These are phyloP conservation scores for Globisporangium echinulatum DNA, from an alignment of 352 stramenopile genomes.

Conservation along the genomic window DNA sequence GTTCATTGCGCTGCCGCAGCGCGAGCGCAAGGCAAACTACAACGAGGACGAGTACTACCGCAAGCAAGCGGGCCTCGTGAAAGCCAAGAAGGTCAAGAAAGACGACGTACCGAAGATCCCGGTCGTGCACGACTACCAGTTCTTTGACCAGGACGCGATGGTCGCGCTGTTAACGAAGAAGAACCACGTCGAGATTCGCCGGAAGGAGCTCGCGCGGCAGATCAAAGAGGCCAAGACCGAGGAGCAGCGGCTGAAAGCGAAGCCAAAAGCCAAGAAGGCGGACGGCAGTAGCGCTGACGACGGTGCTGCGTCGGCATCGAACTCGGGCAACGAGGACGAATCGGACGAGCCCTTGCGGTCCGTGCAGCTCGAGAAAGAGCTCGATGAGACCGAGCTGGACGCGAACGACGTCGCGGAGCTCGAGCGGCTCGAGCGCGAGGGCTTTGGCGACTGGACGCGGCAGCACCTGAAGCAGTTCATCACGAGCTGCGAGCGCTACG, in stretches of 20 bases:
- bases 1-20: slow-evolving; percentile 84
- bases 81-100: slow-evolving; percentile 87
- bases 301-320: slow-evolving; percentile 30
- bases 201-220: slow-evolving; percentile 72
- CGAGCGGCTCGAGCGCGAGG: slow-evolving; percentile 75
- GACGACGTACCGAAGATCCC: slow-evolving; percentile 84
- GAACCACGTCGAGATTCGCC: slow-evolving; percentile 85
- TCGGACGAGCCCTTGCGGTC: slow-evolving; percentile 48
- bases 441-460: slow-evolving; percentile 95
- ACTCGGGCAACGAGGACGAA: slow-evolving; percentile 54
- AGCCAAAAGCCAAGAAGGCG: slow-evolving; percentile 60
- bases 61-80: slow-evolving; percentile 71
- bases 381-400: slow-evolving; percentile 74
- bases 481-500: slow-evolving; percentile 91
- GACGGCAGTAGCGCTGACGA: slow-evolving; percentile 42
- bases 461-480: slow-evolving; percentile 88
- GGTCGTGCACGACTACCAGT: slow-evolving; percentile 93
- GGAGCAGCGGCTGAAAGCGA: slow-evolving; percentile 71
- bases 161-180: slow-evolving; percentile 83
- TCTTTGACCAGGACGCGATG: slow-evolving; percentile 91
- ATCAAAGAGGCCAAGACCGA: slow-evolving; percentile 83
- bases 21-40: slow-evolving; percentile 90
- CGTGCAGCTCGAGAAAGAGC: slow-evolving; percentile 67
- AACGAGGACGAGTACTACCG: slow-evolving; percentile 97
- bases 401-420: slow-evolving; percentile 58